Conservation (phyloP, 2,329 filamentous ascomycete genomes). For the Lojkania enalia region DNA sequence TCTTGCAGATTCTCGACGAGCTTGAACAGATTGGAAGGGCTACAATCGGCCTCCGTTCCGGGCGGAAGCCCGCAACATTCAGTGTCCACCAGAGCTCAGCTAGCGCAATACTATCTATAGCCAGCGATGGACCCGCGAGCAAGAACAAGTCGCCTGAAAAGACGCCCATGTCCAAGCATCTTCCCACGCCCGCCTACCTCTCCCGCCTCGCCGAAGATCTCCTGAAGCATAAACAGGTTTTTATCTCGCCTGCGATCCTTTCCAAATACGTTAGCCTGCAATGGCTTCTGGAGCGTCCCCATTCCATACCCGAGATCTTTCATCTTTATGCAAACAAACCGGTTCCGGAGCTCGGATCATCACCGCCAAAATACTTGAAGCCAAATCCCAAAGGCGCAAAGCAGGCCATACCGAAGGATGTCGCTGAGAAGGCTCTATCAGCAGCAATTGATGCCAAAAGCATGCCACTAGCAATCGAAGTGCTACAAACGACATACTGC, state of each 20-base stretch:
- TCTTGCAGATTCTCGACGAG: slow-evolving; percentile 25
- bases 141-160: slow-evolving; percentile 13
- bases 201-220: slow-evolving; percentile 67
- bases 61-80: slow-evolving; percentile 25
- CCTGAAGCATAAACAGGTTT: slow-evolving; percentile 73
- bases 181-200: slow-evolving; percentile 45
- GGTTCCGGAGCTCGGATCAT: slow-evolving; percentile 63
- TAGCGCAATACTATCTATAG: slow-evolving; percentile 38
- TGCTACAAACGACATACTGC: slow-evolving; percentile 71
- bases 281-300: slow-evolving; percentile 69
- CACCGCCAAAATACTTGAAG: slow-evolving; percentile 43
- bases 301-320: slow-evolving; percentile 79
- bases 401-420: slow-evolving; percentile 70
- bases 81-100: slow-evolving; percentile 37
- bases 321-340: slow-evolving; percentile 83
- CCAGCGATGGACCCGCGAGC: slow-evolving; percentile 20
- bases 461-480: slow-evolving; percentile 74
- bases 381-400: slow-evolving; percentile 70
- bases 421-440: slow-evolving; percentile 75
- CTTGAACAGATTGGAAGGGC: slow-evolving; percentile 28
- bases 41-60: slow-evolving; percentile 34
- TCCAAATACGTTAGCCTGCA: slow-evolving; percentile 77
- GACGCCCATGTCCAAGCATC: slow-evolving; percentile 19
- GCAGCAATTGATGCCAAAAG: slow-evolving; percentile 79
- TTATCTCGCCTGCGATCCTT: slow-evolving; percentile 75